Evolutionary conservation across 345 rosid species (phyloP).

Genomic region (Rhodamnia argentea): DNA sequence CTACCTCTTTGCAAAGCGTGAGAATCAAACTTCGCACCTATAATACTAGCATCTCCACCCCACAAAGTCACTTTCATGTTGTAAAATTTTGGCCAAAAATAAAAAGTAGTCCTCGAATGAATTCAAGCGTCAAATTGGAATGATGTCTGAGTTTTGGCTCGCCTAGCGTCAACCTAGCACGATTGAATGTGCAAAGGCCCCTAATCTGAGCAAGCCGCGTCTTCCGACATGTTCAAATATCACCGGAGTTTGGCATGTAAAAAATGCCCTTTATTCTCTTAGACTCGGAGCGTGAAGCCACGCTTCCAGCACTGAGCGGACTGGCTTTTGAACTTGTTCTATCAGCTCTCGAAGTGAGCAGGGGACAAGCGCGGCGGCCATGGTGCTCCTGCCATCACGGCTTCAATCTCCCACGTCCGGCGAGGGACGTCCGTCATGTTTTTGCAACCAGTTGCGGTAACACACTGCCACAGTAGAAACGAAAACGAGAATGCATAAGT

Average conservation of each 20-base stretch:
- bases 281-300: not conserved
- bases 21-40: no score
- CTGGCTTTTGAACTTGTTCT: not conserved
- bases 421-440: conserved; percentile 82
- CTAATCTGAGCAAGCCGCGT: not conserved
- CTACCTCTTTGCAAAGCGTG: no score
- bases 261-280: not conserved
- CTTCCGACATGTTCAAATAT: not conserved
- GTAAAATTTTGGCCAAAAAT: not conserved
- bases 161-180: not conserved
- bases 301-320: not conserved
- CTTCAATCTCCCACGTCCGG: conserved; percentile 62
- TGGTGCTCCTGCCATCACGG: conserved; percentile 77
- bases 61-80: not conserved
- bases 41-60: no score
- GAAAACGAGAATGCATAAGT: not conserved
- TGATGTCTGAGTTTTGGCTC: not conserved
- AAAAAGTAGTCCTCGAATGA: not conserved
- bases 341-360: not conserved
- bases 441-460: conserved; percentile 57
- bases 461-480: conserved; percentile 20
- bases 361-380: conserved; percentile 36
- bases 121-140: not conserved
- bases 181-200: not conserved
- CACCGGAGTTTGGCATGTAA: not conserved